phyloP scores from a whole-genome alignment of 139 green algal genomes.

The Asterochloris erici region DNA sequence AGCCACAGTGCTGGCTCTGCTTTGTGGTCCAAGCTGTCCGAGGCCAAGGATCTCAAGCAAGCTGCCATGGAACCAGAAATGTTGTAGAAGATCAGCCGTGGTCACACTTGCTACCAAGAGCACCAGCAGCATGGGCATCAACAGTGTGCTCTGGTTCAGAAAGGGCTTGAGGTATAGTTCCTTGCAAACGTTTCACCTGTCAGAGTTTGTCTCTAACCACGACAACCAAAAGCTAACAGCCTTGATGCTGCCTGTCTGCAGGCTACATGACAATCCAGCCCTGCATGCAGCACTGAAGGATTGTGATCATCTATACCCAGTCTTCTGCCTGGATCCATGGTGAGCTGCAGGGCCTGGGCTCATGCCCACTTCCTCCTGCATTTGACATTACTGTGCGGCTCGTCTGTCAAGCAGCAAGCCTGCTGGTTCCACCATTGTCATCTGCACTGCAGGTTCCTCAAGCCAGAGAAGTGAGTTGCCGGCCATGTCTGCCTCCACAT shows the following conservation, averaged over 20 bases:
- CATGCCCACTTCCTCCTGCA: background rate
- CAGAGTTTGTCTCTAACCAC: background rate
- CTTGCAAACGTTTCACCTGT: background rate
- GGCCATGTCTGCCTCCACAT: too few species aligned
- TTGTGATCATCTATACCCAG: conserved; percentile 58
- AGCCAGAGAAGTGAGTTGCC: too few species aligned
- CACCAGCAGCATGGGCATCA: background rate
- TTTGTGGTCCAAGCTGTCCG: too few species aligned
- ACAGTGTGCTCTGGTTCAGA: conserved; percentile 19
- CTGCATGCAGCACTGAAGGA: conserved; percentile 62
- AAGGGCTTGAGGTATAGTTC: background rate
- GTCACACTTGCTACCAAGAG: too few species aligned
- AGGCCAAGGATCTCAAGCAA: too few species aligned
- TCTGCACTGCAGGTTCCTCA: too few species aligned
- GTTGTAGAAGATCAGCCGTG: too few species aligned
- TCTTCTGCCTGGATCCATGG: conserved; percentile 85
- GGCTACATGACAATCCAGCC: conserved; percentile 89
- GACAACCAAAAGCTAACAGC: background rate
- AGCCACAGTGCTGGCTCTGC: too few species aligned
- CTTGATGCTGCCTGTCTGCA: conserved; percentile 53
- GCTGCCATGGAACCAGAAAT: too few species aligned
- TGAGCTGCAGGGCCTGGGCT: conserved; percentile 29
- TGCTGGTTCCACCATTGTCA: background rate
- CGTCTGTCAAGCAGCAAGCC: background rate
- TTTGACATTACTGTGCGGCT: background rate